phyloP scores from a whole-genome alignment of 2,329 filamentous ascomycete species.

The Ophiostoma montium region DNA sequence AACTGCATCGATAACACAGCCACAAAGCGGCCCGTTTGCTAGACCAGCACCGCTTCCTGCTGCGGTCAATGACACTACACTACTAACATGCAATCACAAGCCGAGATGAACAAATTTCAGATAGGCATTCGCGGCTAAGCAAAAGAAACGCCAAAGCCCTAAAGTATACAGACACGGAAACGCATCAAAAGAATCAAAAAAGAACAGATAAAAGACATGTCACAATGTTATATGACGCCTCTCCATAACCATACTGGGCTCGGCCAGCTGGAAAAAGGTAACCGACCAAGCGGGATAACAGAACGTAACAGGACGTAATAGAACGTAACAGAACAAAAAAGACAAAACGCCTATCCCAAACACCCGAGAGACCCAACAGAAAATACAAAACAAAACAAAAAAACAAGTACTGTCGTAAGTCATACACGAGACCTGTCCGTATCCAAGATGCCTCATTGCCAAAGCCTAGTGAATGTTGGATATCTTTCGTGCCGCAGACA shows the following conservation, averaged over 20 bases:
- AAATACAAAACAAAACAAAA: not conserved
- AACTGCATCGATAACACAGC: too few relatives aligned
- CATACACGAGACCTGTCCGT: not conserved
- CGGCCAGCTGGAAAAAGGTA: not conserved
- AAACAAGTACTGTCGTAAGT: not conserved
- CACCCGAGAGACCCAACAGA: not conserved
- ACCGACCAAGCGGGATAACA: not conserved
- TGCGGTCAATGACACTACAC: too few relatives aligned
- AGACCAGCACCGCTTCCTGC: too few relatives aligned
- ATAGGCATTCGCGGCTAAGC: not conserved
- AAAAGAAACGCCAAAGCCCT: not conserved
- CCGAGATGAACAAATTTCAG: not conserved
- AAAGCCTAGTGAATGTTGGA: conserved; percentile 23
- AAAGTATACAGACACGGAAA: not conserved
- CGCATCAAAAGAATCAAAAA: not conserved
- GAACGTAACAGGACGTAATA: not conserved
- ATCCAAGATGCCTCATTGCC: not conserved
- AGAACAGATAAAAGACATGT: not conserved
- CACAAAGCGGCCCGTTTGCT: too few relatives aligned
- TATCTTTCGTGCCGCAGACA: conserved; percentile 36
- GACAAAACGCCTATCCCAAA: not conserved
- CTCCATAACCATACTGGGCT: not conserved
- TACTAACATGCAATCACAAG: too few relatives aligned
- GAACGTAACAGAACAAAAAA: not conserved
- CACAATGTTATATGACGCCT: not conserved